A percentile compares a stretch with the other conserved stretches of the same genome.
Conservation (phyloP, 2,329 filamentous ascomycete genomes). For the Cryphonectria japonica region DNA sequence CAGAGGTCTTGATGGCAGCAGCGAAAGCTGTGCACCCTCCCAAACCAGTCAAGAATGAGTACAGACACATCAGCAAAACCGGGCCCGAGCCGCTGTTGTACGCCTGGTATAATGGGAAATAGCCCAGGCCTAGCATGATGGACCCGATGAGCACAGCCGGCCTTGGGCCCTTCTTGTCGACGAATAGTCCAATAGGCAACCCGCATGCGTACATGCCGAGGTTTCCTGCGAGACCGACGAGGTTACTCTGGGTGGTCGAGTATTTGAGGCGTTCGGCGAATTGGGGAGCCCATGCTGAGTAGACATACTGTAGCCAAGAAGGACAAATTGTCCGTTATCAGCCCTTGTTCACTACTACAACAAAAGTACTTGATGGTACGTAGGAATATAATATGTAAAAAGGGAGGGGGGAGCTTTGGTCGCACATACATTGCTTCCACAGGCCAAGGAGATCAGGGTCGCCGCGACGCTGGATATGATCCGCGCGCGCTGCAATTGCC, state of each 20-base stretch:
- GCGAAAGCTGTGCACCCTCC: conserved; percentile 92
- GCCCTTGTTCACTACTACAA: conserved; percentile 11
- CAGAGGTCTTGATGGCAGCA: conserved; percentile 82
- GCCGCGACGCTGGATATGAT: conserved; percentile 84
- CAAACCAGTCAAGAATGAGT: conserved; percentile 82
- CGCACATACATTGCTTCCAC: conserved; percentile 81
- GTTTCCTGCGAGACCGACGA: conserved; percentile 85
- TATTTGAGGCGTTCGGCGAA: conserved; percentile 86
- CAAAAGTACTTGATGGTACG: neutral
- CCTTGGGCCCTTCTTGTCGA: conserved; percentile 80
- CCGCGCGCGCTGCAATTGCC: conserved; percentile 64
- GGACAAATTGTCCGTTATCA: conserved; percentile 26
- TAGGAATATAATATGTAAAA: neutral
- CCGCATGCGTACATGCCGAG: conserved; percentile 93
- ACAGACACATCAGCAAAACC: conserved; percentile 72
- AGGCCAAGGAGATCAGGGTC: conserved; percentile 82
- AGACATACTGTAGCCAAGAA: conserved; percentile 77
- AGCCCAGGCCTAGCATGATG: conserved; percentile 74
- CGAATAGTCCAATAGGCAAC: conserved; percentile 84
- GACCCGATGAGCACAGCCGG: conserved; percentile 78
- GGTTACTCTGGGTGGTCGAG: conserved; percentile 88
- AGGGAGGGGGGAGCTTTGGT: neutral
- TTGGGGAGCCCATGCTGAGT: conserved; percentile 96
- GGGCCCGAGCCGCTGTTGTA: conserved; percentile 69
- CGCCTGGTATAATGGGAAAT: conserved; percentile 82